Conservation (phyloP, 371 early-diverging fungal species). For the Haplosporangium sp. region DNA sequence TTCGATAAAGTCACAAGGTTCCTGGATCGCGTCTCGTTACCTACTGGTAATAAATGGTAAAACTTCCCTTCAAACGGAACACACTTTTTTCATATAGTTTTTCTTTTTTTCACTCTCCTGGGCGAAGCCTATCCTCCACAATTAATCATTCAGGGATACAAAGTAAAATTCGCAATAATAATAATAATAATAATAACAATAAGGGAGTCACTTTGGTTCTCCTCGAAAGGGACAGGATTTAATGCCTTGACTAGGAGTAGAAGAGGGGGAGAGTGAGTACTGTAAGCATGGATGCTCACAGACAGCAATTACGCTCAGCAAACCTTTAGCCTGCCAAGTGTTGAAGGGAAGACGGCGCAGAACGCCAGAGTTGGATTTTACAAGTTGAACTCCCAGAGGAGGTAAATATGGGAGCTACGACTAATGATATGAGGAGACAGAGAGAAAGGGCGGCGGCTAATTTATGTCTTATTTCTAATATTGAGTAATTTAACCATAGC, state of each 20-base stretch:
- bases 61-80: neutral
- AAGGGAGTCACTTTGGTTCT: slow-evolving; percentile 13
- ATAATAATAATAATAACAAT: neutral
- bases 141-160: slow-evolving; percentile 3
- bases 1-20: neutral
- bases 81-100: neutral
- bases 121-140: neutral
- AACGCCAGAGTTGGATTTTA: neutral
- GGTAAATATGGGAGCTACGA: neutral
- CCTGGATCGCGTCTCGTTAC: neutral
- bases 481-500: neutral
- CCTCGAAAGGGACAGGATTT: slow-evolving; percentile 16
- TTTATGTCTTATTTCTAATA: neutral
- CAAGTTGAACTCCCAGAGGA: neutral
- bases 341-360: neutral
- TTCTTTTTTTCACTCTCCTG: neutral
- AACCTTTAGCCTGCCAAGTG: slow-evolving; percentile 5
- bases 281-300: neutral
- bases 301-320: neutral
- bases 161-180: neutral
- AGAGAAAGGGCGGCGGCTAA: neutral
- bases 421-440: neutral
- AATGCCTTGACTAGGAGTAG: slow-evolving; percentile 8
- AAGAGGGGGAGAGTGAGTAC: slow-evolving; percentile 1
- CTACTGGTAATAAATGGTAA: neutral